Evolutionary conservation across 345 rosid genomes (phyloP), one percentile per base, ranked within the genome.

Genomic region (Ailanthus altissimus): DNA sequence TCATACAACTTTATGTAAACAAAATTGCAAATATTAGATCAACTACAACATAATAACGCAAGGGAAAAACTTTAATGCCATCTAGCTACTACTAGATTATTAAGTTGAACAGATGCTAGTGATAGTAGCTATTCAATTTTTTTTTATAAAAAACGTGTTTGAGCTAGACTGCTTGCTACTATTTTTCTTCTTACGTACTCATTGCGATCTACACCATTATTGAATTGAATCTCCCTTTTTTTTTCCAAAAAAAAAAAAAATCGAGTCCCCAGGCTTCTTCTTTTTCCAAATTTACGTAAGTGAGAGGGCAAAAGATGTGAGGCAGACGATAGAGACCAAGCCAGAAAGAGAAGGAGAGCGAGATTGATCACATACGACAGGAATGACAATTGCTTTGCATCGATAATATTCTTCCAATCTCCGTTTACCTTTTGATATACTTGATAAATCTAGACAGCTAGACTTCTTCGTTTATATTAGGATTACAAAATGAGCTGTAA

Each of bases 241-340:
- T 23, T 32, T 21, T 46, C 56, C 23, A 14, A 58, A 58, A 32
- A 46, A 42, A 40, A 59, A 72, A 78, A 80, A 85, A 70, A 75
- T 74, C 81, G 80, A 65, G 78, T 78, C 80, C 81, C 76, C 61
- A 67, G 77, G 81, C 82, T 73, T 25, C 23, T 74, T 70, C 75
- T 77, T 79, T 81, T 73, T 80, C 83, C 78, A 5, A 72, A 46
- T 74, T 85, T 74, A 78, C 83, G 88, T 86, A 77, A 66, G 11
- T 62, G 64, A 83, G 85, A 81, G 57, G 89, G 73, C 70, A 83
- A 87, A 81, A 84, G 81, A 85, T 79, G 76, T 73, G 87, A 74
- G 72, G 81, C 77, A 82, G 80, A 70, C 21, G 53, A 73, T 60
- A 42, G 43, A 50, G 73, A 68, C 23, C 5, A 15, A 6, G n/a